Base-by-base conservation (phyloP, 192 early-diverging fungal species). In the Entomortierella parvispora region DNA sequence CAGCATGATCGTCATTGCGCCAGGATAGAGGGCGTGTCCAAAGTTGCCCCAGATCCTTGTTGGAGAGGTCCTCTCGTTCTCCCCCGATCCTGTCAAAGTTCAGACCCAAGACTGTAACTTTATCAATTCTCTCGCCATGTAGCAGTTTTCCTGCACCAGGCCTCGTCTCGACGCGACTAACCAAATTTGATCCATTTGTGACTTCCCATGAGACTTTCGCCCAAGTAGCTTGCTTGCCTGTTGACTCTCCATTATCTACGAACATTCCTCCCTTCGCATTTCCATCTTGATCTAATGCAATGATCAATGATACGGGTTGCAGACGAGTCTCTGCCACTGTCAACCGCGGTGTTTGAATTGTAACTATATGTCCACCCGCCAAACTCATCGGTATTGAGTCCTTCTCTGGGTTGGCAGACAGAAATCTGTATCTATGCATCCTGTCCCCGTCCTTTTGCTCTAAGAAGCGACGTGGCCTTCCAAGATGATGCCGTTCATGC, bases 331-430 rank as follows among this genome's bases (percentile, higher is more conserved):
- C 85, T 9, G 62, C 55, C 0, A 86, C 84, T 4, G 87, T 88
- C 62, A 87, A 62, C 20, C 67, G 63, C 1, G 89, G 80, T 0
- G 53, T 69, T 58, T 90, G 85, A 18, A 69, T 70, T 3, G 88
- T 83, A 25, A 92, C 66, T 11, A 92, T 83, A 8, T 66, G 47
- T 7, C 91, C 91, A 25, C 88, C 90, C 9, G 82, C 84, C 32
- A 91, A 62, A 57, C 88, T 86, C 45, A 92, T 80, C 22, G 89
- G 87, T 31, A 91, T 81, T 10, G 85, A 74, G n/a, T 86, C 86
- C 23, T 83, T 55, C 1, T 81, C 82, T 1, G 86, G 82, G 32
- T 81, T 83, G 12, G 91, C 59, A 0, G 69, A 79, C n/a, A 83
- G 64, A 51, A 65, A 71, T 18, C 52, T 56, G 54, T 76, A 76